These are phyloP conservation scores for Eutypella sp. DNA, from an alignment of 2,329 filamentous ascomycete genomes.

Conservation along the genomic window DNA sequence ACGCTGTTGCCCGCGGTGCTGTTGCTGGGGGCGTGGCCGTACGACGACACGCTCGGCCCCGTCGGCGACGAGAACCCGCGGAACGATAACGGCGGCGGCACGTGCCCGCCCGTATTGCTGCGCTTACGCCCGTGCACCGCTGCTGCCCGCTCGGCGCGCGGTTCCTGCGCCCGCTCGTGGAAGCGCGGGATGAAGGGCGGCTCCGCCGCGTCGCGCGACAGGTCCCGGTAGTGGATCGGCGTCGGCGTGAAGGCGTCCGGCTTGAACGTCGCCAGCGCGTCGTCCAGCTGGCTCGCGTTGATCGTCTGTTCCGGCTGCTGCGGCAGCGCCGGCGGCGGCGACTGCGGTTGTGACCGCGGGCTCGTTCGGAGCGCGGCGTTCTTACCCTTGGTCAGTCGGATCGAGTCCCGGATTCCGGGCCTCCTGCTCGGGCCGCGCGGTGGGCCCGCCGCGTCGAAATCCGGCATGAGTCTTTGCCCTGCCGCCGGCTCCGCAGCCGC, in stretches of 20 bases:
- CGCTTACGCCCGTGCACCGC: constrained; percentile 70
- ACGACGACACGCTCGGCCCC: constrained; percentile 33
- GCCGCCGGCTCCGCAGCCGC: constrained; percentile 39
- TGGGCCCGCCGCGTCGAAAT: too few relatives aligned
- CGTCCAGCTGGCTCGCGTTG: constrained; percentile 35
- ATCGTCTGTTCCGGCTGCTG: constrained; percentile 27
- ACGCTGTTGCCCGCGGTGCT: constrained; percentile 55
- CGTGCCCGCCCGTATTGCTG: constrained; percentile 79
- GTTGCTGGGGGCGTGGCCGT: constrained; percentile 44
- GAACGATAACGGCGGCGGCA: constrained; percentile 66
- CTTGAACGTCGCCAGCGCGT: constrained; percentile 27
- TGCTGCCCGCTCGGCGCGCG: constrained; percentile 5
- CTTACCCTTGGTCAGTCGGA: constrained; percentile 78
- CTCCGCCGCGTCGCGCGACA: constrained; percentile 58
- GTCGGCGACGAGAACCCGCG: constrained; percentile 67
- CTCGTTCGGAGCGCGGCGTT: constrained; percentile 17
- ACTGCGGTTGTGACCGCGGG: too few relatives aligned
- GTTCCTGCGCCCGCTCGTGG: constrained; percentile 48
- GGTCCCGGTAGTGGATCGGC: constrained; percentile 41
- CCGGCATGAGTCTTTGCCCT: constrained; percentile 38
- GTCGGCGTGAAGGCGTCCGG: constrained; percentile 25
- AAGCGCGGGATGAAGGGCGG: constrained; percentile 70
- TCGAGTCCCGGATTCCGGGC: constrained; percentile 75
- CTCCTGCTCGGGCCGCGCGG: too few relatives aligned
- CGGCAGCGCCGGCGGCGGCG: constrained; percentile 32